These are phyloP conservation scores for Acer campestre DNA, from an alignment of 345 rosid species.

Conservation along the genomic window DNA sequence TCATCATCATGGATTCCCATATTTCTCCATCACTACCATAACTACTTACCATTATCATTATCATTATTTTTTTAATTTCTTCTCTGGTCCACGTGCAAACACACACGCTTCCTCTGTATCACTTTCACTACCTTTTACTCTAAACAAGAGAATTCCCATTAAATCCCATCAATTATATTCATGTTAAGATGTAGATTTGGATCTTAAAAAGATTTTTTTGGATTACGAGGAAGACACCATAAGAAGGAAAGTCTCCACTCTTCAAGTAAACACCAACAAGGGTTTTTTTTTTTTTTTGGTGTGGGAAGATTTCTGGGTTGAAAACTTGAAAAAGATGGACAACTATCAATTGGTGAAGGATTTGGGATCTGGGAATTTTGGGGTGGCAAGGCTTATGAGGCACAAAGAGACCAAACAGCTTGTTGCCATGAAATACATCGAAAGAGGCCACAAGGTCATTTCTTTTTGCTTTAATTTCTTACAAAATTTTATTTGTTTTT, in stretches of 20 bases:
- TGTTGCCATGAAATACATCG: conserved; percentile 94
- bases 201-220: not conserved
- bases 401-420: conserved; percentile 82
- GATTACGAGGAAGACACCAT: not conserved
- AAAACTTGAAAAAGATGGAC: conserved; percentile 46
- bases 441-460: conserved; percentile 79
- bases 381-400: conserved; percentile 79
- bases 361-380: conserved; percentile 89
- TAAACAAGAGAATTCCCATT: not conserved
- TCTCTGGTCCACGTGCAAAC: conserved; percentile 25
- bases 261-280: not conserved
- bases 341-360: conserved; percentile 80
- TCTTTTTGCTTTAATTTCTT: no score
- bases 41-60: not conserved
- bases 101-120: not conserved
- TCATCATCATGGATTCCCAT: conserved; percentile 17
- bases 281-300: not conserved
- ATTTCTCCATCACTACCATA: not conserved
- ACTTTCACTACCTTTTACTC: conserved; percentile 5
- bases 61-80: not conserved
- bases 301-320: no score
- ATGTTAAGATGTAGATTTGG: not conserved
- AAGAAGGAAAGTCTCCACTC: not conserved
- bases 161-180: not conserved
- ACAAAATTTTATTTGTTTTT: not conserved